Evolutionary conservation across 2,329 filamentous ascomycete species (phyloP).

Genomic region (Acarospora socialis): DNA sequence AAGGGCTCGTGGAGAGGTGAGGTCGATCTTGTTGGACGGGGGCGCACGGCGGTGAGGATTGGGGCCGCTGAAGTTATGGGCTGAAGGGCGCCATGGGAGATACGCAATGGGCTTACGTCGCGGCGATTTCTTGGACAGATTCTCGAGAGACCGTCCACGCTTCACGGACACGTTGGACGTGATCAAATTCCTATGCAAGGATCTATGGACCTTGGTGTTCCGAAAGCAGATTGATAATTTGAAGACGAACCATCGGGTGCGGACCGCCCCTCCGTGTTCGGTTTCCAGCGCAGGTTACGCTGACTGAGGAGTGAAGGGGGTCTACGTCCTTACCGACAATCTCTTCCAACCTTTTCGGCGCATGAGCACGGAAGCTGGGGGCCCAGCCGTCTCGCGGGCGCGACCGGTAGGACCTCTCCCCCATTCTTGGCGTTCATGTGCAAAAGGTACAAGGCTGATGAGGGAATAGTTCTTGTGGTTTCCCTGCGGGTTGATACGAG

Average conservation of each 20-base stretch:
- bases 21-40: too few species aligned
- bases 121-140: slow-evolving; percentile 35
- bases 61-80: too few species aligned
- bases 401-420: slow-evolving; percentile 51
- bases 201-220: slow-evolving; percentile 89
- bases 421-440: background rate
- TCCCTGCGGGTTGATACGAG: slow-evolving; percentile 81
- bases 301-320: slow-evolving; percentile 42
- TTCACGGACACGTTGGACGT: slow-evolving; percentile 87
- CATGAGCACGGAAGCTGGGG: slow-evolving; percentile 72
- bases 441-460: background rate
- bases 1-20: slow-evolving; percentile 81
- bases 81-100: too few species aligned
- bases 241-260: slow-evolving; percentile 87
- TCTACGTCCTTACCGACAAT: slow-evolving; percentile 92
- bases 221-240: slow-evolving; percentile 96
- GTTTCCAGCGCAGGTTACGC: background rate
- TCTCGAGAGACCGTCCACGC: slow-evolving; percentile 69
- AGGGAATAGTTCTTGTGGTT: slow-evolving; percentile 74
- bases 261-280: slow-evolving; percentile 12
- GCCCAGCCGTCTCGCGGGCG: slow-evolving; percentile 58
- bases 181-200: slow-evolving; percentile 98
- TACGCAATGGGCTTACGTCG: too few species aligned
- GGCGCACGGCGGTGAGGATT: too few species aligned
- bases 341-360: slow-evolving; percentile 74